Base-by-base conservation (phyloP, 208 protist species). In the Trypanosomatidae sp. region DNA sequence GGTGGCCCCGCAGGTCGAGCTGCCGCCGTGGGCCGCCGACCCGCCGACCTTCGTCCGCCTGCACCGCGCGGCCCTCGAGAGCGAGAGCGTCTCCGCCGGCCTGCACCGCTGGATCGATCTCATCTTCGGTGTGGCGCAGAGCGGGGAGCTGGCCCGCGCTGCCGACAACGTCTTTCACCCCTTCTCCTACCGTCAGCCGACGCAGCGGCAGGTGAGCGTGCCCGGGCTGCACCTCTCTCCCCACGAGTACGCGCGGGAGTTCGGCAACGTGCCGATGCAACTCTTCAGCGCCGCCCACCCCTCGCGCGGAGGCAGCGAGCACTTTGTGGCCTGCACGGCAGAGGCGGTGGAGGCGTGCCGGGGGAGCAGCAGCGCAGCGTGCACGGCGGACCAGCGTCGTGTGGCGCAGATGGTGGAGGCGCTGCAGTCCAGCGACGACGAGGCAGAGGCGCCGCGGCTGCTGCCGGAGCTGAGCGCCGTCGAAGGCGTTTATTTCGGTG, bases 61-160 rank as follows among this genome's bases (percentile, higher is more conserved):
- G 15, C 75, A 95, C 60, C 74, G 83, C 13, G 60, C 68, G n/a
- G 97, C 98, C 22, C 84, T 99, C 12, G 98, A 99, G 79, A 90
- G 77, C 22, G 89, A 93, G 36, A 90, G 95, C 70, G 96, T 99
- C 2, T 95, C 88, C 1, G 43, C 72, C 2, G 67, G 97, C 33
- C 53, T 99, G 28, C 94, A 99, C 72, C 25, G 81, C 15, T 99
- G 98, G 98, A 98, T 99, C 46, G 98, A 99, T 72, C 86, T 99
- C 17, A 94, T 99, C n/a, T 99, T 99, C 79, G 98, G 98, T 4
- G 89, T 83, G 55, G 96, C 97, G 68, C 97, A 99, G 70, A 76
- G 79, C 17, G 95, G 94, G 10, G 81, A 69, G 41, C 77, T 55
- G 0, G 96, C 95, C 12, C 53, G 65, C 0, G 74, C 74, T 3